Evolutionary conservation across 2,329 filamentous ascomycete genomes (phyloP).

Genomic region (Aspergillus sp.): DNA sequence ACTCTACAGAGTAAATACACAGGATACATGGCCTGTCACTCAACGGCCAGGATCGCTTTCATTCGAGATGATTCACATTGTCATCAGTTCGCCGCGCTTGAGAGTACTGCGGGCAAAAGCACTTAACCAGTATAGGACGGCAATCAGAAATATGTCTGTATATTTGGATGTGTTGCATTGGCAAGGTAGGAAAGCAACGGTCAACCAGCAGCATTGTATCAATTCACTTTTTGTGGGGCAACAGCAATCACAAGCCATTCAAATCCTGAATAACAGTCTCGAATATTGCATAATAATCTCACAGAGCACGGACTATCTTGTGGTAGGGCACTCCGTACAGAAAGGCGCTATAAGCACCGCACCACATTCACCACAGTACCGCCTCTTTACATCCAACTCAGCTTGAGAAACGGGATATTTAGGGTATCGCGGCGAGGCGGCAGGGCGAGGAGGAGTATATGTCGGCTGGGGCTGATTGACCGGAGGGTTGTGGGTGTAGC

Average conservation of each 20-base stretch:
- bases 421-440: neutral
- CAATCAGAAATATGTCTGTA: too few relatives aligned
- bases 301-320: neutral
- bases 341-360: neutral
- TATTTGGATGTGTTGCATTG: too few relatives aligned
- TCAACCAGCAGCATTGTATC: neutral
- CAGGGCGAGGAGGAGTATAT: neutral
- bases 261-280: neutral
- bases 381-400: neutral
- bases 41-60: too few relatives aligned
- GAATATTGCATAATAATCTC: too few relatives aligned
- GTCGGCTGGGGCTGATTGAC: neutral
- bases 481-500: neutral
- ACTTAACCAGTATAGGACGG: too few relatives aligned
- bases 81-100: too few relatives aligned
- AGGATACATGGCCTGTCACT: too few relatives aligned
- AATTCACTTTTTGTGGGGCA: neutral
- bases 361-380: neutral
- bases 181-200: too few relatives aligned
- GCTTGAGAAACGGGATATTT: neutral
- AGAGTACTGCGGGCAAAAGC: too few relatives aligned
- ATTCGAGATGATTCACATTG: too few relatives aligned
- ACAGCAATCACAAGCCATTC: neutral
- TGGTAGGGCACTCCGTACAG: neutral
- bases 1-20: too few relatives aligned